These are phyloP conservation scores for Rhodamnia argentea DNA, from an alignment of 345 rosid genomes.

Conservation along the genomic window DNA sequence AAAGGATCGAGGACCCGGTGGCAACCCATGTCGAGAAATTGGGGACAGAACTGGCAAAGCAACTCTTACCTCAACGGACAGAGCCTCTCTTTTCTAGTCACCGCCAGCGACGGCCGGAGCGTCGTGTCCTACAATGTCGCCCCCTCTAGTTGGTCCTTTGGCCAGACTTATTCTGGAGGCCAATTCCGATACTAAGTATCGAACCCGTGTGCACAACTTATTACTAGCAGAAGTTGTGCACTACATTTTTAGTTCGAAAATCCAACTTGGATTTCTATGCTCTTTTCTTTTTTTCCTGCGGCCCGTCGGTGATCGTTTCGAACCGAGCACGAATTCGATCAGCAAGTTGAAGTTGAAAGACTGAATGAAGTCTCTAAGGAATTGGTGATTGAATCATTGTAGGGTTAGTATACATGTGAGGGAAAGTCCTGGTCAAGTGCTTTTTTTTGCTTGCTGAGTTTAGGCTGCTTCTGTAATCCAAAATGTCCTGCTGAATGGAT, in stretches of 20 bases:
- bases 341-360: not conserved
- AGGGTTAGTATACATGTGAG: not conserved
- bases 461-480: not conserved
- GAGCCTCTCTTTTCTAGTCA: constrained; percentile 56
- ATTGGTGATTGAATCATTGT: not conserved
- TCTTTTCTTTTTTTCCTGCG: not conserved
- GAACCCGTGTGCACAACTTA: not conserved
- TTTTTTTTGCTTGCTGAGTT: not conserved
- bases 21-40: constrained; percentile 71
- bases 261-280: not conserved
- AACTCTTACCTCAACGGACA: constrained; percentile 68
- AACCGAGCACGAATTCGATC: not conserved
- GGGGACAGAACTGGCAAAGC: constrained; percentile 92
- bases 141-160: constrained; percentile 61
- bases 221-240: not conserved
- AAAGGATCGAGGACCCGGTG: constrained; percentile 56
- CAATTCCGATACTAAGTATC: constrained; percentile 36
- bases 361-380: not conserved
- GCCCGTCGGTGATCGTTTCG: not conserved
- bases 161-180: constrained; percentile 60
- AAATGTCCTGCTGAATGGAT: not conserved
- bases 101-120: constrained; percentile 50
- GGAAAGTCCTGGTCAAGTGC: not conserved
- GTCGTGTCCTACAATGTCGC: constrained; percentile 60
- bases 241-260: not conserved